A percentile compares a stretch with the other conserved stretches of the same genome.
Conservation (phyloP, 345 rosid genomes). For the Linum tenue region DNA sequence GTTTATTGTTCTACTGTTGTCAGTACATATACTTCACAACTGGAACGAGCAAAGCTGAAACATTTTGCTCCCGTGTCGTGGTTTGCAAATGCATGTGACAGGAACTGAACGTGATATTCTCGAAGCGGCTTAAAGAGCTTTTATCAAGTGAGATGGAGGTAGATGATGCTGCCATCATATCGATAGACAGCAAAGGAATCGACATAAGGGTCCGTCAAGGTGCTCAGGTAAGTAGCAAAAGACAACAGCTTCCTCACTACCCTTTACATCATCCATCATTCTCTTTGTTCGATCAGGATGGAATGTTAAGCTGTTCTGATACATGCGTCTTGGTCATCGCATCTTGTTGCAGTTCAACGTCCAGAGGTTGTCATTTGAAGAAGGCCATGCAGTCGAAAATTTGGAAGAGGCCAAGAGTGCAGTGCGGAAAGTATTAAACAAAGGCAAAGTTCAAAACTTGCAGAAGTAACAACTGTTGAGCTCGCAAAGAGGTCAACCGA, state of each 20-base stretch:
- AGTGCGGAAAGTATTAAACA: slow-evolving; percentile 56
- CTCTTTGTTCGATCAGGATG: background rate
- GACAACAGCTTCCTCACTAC: background rate
- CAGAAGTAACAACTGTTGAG: slow-evolving; percentile 11
- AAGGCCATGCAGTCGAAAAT: slow-evolving; percentile 58
- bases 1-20: too few species aligned
- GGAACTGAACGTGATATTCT: slow-evolving; percentile 82
- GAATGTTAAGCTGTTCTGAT: background rate
- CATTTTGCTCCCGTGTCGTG: too few species aligned
- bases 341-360: slow-evolving; percentile 53
- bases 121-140: slow-evolving; percentile 71
- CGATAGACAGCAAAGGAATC: slow-evolving; percentile 90
- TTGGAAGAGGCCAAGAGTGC: slow-evolving; percentile 88
- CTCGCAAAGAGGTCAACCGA: too few species aligned
- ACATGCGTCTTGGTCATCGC: background rate
- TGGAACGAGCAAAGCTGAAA: too few species aligned
- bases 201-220: slow-evolving; percentile 94
- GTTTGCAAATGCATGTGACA: slow-evolving; percentile 12
- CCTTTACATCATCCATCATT: background rate
- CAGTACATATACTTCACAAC: too few species aligned
- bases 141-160: slow-evolving; percentile 59
- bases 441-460: slow-evolving; percentile 47
- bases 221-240: slow-evolving; percentile 53
- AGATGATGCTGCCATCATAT: slow-evolving; percentile 92
- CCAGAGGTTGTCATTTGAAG: slow-evolving; percentile 83